A percentile compares a stretch with the other conserved stretches of the same genome.
These are phyloP conservation scores for Triticum urartu DNA, from an alignment of 176 grass and related monocot genomes.

Conservation along the genomic window DNA sequence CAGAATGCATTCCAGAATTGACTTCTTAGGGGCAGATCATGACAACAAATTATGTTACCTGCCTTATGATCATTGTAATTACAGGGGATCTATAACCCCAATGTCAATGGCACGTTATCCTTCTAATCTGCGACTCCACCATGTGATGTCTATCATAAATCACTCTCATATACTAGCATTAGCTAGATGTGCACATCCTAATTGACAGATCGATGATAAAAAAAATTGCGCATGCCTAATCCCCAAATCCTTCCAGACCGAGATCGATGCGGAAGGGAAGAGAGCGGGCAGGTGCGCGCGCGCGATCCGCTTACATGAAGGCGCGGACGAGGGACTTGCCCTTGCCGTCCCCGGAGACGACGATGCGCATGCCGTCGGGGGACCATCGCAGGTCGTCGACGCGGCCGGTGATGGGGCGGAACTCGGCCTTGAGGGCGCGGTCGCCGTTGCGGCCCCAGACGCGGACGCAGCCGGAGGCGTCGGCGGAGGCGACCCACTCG, in stretches of 20 bases:
- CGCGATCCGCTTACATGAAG: conserved; percentile 56
- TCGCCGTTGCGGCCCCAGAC: conserved; percentile 91
- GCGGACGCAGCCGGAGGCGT: conserved; percentile 73
- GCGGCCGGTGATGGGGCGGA: conserved; percentile 76
- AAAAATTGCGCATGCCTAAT: too few species aligned
- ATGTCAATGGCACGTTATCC: neutral
- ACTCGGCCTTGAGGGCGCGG: conserved; percentile 94
- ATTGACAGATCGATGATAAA: too few species aligned
- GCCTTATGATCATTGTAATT: neutral
- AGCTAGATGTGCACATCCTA: neutral
- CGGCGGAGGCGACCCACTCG: conserved; percentile 95
- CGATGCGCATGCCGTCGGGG: conserved; percentile 84
- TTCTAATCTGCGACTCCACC: neutral
- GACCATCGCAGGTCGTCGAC: conserved; percentile 98
- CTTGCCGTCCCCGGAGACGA: conserved; percentile 86
- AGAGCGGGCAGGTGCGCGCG: neutral
- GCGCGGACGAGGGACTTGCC: conserved; percentile 92
- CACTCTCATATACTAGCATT: neutral
- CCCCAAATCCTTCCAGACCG: conserved; percentile 1
- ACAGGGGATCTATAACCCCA: neutral
- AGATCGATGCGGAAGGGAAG: neutral
- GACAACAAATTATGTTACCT: neutral
- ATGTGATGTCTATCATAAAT: neutral
- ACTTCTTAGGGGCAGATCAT: neutral
- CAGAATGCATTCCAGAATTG: neutral